phyloP scores from a whole-genome alignment of 257 asterid species.

The Leptodermis oblonga region DNA sequence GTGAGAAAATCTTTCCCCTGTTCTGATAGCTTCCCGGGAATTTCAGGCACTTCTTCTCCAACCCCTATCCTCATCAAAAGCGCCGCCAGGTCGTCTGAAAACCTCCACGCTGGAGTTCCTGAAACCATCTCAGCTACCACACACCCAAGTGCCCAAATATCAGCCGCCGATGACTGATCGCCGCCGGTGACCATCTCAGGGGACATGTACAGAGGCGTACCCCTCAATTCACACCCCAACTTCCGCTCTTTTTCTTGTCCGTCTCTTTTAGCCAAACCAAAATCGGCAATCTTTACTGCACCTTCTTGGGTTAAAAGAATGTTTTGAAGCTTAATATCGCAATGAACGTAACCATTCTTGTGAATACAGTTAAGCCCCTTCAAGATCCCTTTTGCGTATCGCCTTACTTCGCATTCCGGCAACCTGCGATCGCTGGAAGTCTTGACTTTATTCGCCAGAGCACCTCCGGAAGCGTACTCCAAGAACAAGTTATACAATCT shows the following conservation, averaged over 20 bases:
- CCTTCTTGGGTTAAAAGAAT: constrained; percentile 48
- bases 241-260: constrained; percentile 11
- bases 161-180: constrained; percentile 62
- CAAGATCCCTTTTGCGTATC: constrained; percentile 43
- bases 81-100: constrained; percentile 39
- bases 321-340: constrained; percentile 83
- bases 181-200: constrained; percentile 77
- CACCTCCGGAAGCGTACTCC: constrained; percentile 77
- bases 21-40: constrained; percentile 47
- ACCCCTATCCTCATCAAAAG: constrained; percentile 60
- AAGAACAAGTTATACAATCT: constrained; percentile 66
- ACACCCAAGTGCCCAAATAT: constrained; percentile 86
- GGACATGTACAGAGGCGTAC: constrained; percentile 91
- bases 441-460: constrained; percentile 45
- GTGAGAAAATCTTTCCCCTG: constrained; percentile 61
- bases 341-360: constrained; percentile 65
- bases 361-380: constrained; percentile 60
- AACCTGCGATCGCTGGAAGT: constrained; percentile 27
- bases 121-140: constrained; percentile 62
- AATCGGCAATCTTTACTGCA: constrained; percentile 62
- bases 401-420: constrained; percentile 42
- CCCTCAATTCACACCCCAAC: constrained; percentile 45
- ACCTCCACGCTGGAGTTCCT: constrained; percentile 59
- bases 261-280: constrained; percentile 61
- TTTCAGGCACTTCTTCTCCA: constrained; percentile 57